Evolutionary conservation across 352 stramenopile genomes (phyloP), one percentile per base, ranked within the genome.

Genomic region (Pythium graminicola): DNA sequence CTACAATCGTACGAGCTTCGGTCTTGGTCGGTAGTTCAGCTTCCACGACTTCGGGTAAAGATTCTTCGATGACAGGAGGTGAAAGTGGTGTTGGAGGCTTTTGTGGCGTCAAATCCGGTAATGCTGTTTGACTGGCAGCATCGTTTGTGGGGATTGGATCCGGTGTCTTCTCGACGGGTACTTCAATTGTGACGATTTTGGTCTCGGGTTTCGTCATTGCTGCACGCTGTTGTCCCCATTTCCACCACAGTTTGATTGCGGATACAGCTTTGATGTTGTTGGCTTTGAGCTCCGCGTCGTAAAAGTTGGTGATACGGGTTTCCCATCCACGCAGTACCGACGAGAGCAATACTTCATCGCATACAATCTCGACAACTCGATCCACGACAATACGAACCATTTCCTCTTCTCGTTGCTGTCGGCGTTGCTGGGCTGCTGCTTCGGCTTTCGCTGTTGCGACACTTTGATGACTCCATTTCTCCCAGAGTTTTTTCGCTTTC

Each of bases 401-500:
- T 6, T 46, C 28, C 23, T 46, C 39, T 23, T 46, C 39, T 4
- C 14, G 6, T 24, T 46, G n/a, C 6, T 17, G 5, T 13, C 39
- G 39, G 6, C n/a, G 17, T 24, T 24, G 8, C 3, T 5, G 39
- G 39, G 6, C 6, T 27, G 19, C 39, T 32, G 19, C 14, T 24
- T 44, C 24, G 22, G 13, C 45, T 13, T 20, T 26, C 9, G 33
- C 6, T 17, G 4, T n/a, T 26, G 19, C 27, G 60, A 32, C 1
- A 60, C 48, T 14, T 54, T 53, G 9, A 31, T 22, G n/a, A 36
- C 23, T 55, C 57, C 50, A 65, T 8, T 22, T 38, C 9, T 35
- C 32, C 49, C 44, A 54, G n/a, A 62, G 29, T 27, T 51, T 26
- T 7, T 54, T 53, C 7, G 50, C 54, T 24, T 65, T 52, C 11